Base-by-base conservation (phyloP, 441 rosid species). In the Geranium incanum region DNA sequence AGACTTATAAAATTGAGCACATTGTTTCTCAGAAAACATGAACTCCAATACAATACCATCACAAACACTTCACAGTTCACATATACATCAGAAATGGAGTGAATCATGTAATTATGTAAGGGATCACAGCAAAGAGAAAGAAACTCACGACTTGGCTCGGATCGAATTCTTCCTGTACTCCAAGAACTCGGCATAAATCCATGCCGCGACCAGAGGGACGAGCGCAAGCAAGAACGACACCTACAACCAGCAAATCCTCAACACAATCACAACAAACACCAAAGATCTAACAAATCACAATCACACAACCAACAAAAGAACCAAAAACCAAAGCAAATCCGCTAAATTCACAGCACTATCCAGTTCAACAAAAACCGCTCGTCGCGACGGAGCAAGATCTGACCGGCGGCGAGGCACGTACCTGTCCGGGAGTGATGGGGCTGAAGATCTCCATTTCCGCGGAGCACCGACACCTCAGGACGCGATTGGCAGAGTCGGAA, bases 151-250 rank as follows among this genome's bases (percentile, higher is more conserved):
- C 89, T 95, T 95, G 12, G 64, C 64, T 83, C 69, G 67, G 77
- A 82, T 16, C 64, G 90, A 77, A 6, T 86, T 68, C 78, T 84
- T 95, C 86, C 79, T 93, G 70, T 77, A 82, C 67, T 92, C 94
- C 68, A 95, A 76, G 62, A 85, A 79, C 83, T 95, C 98, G 1
- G 98, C 87, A 80, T 91, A 95, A 48, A 86, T 71, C 98, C 99
- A 93, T 69, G 95, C 89, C 28, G 91, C 80, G 78, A 89, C 80
- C 45, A 87, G 83, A 36, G 96, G 97, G 60, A 89, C 83, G 71
- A 95, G 78, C 67, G 96, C 97, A 0, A 95, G 87, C 78, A 95
- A 76, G 83, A 95, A 95, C 71, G 99, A 92, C 72, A 92, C 91
- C 99, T 92, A 88, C 11, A 59, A 59, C 64, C 64, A 59, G 18